phyloP scores from a whole-genome alignment of 345 rosid genomes.

The Diplotaxis tenuifolia region DNA sequence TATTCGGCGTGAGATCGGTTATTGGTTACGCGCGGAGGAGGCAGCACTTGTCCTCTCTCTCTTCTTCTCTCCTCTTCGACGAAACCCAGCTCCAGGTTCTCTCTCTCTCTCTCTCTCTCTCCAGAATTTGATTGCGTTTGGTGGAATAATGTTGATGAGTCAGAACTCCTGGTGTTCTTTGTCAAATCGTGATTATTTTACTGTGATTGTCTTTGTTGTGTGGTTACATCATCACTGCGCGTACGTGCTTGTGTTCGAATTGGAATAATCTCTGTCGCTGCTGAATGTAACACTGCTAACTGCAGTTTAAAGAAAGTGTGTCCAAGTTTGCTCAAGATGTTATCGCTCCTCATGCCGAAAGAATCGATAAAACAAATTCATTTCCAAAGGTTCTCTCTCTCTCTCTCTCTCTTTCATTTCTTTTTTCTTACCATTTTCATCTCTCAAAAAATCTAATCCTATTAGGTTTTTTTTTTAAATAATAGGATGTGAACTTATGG shows the following conservation, averaged over 20 bases:
- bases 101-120: background rate
- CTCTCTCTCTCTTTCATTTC: too few species aligned
- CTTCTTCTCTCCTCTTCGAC: slow-evolving; percentile 80
- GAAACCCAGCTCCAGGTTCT: slow-evolving; percentile 89
- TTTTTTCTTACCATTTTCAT: background rate
- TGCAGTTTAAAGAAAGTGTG: slow-evolving; percentile 89
- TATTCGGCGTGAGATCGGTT: slow-evolving; percentile 43
- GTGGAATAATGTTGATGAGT: too few species aligned
- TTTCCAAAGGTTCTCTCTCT: slow-evolving; percentile 62
- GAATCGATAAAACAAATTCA: slow-evolving; percentile 67
- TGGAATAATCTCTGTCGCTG: background rate
- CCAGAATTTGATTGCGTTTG: background rate
- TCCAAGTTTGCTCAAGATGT: slow-evolving; percentile 73
- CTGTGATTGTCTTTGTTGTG: too few species aligned
- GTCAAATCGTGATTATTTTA: background rate
- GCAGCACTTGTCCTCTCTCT: slow-evolving; percentile 47
- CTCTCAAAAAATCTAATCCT: background rate
- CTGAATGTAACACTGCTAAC: background rate
- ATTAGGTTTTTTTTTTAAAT: background rate
- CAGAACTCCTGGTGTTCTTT: too few species aligned
- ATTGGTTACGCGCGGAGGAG: slow-evolving; percentile 30
- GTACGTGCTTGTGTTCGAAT: background rate
- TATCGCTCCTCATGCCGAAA: slow-evolving; percentile 73
- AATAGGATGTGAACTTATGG: slow-evolving; percentile 85
- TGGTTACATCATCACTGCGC: too few species aligned